Evolutionary conservation across 1,139 yeast genomes (phyloP), one percentile per base, ranked within the genome.

Genomic region (Eremothecium gossypii): DNA sequence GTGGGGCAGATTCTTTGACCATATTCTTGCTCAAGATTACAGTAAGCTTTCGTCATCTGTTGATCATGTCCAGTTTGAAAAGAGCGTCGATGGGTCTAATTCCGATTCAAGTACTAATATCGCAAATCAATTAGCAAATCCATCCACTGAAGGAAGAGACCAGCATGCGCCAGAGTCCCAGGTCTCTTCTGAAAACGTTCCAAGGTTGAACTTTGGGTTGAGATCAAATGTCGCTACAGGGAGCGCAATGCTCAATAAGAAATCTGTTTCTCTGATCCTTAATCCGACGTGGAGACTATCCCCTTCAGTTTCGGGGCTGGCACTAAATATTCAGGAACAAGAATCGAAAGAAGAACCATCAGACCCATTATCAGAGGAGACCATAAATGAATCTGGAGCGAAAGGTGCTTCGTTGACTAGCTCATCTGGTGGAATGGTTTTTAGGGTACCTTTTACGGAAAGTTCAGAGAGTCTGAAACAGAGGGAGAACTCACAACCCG

Each of bases 1-100:
- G 55, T 83, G 93, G 93, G 91, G 91, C 0, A 60, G 74, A 30
- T 79, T 74, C 50, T 83, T 83, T 55, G 78, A 78, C 46, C 70
- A 70, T 49, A 50, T 82, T 20, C 59, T 82, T 37, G 70, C 86
- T 0, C 71, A 71, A 49, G 84, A 81, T 0, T 82, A 81, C 55
- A 76, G 81, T 2, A 67, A 48, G 34, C 53, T 53, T 4, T 47
- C 52, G 27, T 41, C 49, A 9, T 34, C 37, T 14, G 20, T 34
- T 23, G 29, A 34, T 34, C 29, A 9, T 4, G 12, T 9, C 4
- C 10, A n/a, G 14, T 5, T 12, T 34, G n/a, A n/a, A 10, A 43
- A 43, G 26, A 43, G 38, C 8, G 27, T 36, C n/a, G 11, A 36
- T 4, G 41, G 40, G 30, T 14, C 38, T 8, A 40, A 40, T 11